Evolutionary conservation across 2,329 filamentous ascomycete genomes (phyloP).

Genomic region (Pyricularia grisea): DNA sequence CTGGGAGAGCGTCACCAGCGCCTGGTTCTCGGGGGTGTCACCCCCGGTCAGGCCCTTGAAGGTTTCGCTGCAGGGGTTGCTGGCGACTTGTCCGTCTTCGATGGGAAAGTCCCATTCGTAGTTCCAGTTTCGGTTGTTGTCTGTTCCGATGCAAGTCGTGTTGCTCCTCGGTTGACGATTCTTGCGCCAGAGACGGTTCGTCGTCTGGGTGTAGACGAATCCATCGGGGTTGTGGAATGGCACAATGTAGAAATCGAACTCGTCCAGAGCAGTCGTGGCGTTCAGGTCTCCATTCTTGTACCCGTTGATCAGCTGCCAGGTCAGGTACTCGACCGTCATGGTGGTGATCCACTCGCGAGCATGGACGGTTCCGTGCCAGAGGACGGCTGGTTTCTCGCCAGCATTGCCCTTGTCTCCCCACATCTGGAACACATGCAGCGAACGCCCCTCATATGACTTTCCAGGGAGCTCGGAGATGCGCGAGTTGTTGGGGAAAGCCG

Average conservation of each 20-base stretch:
- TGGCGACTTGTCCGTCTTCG: constrained; percentile 28
- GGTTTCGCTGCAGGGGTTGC: constrained; percentile 39
- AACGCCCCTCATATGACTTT: constrained; percentile 31
- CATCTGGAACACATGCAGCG: constrained; percentile 50
- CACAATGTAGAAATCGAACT: constrained; percentile 50
- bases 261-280: constrained; percentile 36
- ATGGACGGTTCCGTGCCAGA: constrained; percentile 42
- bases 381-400: constrained; percentile 33
- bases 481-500: constrained; percentile 29
- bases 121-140: constrained; percentile 46
- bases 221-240: constrained; percentile 44
- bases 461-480: constrained; percentile 32
- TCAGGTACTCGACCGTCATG: constrained; percentile 39
- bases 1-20: constrained; percentile 33
- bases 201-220: constrained; percentile 41
- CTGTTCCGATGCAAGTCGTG: constrained; percentile 35
- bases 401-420: constrained; percentile 30
- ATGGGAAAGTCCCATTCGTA: constrained; percentile 32
- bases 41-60: constrained; percentile 33
- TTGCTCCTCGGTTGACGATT: constrained; percentile 32
- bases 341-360: constrained; percentile 46
- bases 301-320: constrained; percentile 32
- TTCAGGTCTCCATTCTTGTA: constrained; percentile 25
- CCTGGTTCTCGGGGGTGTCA: constrained; percentile 33
- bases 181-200: constrained; percentile 42